A percentile compares a stretch with the other conserved stretches of the same genome.
These are phyloP conservation scores for Trichoderma reesei DNA, from an alignment of 495 filamentous ascomycete genomes.

Conservation along the genomic window DNA sequence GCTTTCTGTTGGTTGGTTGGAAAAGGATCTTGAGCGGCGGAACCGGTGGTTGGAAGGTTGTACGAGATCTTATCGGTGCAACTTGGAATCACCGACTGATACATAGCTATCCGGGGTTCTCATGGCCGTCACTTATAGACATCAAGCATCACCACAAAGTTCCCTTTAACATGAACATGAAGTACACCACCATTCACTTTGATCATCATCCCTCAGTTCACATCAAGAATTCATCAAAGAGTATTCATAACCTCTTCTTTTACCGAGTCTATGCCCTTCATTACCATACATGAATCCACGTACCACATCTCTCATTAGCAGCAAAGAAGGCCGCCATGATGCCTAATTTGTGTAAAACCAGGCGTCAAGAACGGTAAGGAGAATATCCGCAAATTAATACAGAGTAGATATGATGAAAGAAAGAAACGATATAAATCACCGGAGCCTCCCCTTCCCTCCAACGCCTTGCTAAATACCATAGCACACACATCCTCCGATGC, in stretches of 20 bases:
- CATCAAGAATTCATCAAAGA: no score
- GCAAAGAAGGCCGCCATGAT: no score
- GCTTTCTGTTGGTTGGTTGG: no score
- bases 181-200: neutral
- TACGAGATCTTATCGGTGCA: no score
- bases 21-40: no score
- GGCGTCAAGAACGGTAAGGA: neutral
- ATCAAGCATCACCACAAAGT: no score
- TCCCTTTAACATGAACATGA: neutral
- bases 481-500: neutral
- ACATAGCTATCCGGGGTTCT: no score
- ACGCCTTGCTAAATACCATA: constrained; percentile 9
- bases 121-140: no score
- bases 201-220: no score
- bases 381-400: neutral
- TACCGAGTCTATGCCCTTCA: neutral
- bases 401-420: neutral
- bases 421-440: neutral
- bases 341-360: neutral
- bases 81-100: no score
- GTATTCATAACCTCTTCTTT: neutral
- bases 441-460: neutral
- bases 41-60: no score
- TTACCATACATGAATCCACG: neutral
- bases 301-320: constrained; percentile 1